Evolutionary conservation across 1,284 basidiomycete genomes (phyloP).

Genomic region (Spongispora temasekensis): DNA sequence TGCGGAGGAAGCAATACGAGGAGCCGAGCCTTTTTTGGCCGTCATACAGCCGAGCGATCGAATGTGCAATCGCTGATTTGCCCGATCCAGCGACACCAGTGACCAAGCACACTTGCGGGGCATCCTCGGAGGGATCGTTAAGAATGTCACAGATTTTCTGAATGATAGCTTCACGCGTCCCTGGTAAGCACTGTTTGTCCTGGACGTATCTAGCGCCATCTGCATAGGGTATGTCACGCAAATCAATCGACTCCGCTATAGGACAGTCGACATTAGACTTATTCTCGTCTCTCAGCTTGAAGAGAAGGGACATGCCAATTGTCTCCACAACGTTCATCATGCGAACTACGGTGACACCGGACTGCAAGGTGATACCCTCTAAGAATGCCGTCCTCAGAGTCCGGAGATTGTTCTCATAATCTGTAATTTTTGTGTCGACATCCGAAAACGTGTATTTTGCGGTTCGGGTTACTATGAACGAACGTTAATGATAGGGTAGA

Average conservation of each 20-base stretch:
- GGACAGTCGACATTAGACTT: background rate
- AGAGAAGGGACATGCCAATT: constrained; percentile 4
- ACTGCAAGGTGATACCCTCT: constrained; percentile 15
- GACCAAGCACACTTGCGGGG: constrained; percentile 20
- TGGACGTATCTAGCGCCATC: constrained; percentile 20
- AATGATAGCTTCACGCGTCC: constrained; percentile 20
- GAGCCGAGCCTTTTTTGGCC: constrained; percentile 20
- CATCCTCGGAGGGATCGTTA: constrained; percentile 8
- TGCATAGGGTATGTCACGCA: constrained; percentile 22
- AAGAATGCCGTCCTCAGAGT: constrained; percentile 21
- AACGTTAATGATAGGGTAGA: background rate
- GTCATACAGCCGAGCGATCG: constrained; percentile 25
- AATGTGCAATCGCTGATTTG: constrained; percentile 23
- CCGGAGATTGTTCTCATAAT: constrained; percentile 20
- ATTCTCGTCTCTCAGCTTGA: background rate
- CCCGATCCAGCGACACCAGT: constrained; percentile 24
- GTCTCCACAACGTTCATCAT: constrained; percentile 22
- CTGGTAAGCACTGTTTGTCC: constrained; percentile 22
- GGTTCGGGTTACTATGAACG: constrained; percentile 12
- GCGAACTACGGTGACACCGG: constrained; percentile 18
- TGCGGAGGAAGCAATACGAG: constrained; percentile 22
- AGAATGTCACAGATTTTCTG: constrained; percentile 18
- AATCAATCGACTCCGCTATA: constrained; percentile 14
- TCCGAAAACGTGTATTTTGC: constrained; percentile 22
- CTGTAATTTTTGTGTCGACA: constrained; percentile 16